Evolutionary conservation across 179 eudicot genomes (phyloP), one percentile per base, ranked within the genome.

Genomic region (Beta macrorhiza): DNA sequence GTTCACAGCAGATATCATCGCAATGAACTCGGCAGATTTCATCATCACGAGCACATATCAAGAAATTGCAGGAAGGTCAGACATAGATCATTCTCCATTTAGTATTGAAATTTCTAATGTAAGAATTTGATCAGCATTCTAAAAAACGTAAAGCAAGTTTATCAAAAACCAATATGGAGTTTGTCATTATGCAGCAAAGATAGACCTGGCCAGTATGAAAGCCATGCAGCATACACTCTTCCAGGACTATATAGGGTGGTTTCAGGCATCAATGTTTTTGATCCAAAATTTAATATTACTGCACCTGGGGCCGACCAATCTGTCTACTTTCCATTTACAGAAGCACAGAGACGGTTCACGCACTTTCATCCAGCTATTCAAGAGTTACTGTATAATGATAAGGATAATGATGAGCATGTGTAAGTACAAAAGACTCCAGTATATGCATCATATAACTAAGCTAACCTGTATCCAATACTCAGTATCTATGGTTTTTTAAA

Each of bases 31-130:
- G 20, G 87, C 91, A 29, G 91, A 89, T 83, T 87, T 89, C 75
- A 79, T 89, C 87, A 87, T 89, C 82, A 87, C 91, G n/a, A 89
- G 91, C 84, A 89, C 91, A 68, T 89, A 84, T 67, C 91, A 89
- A 72, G 91, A 89, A 82, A 87, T 89, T 75, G 90, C 91, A 19
- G 91, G 91, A 82, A 89, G 89, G 90, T 86, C 22, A 63, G 86
- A 77, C 45, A 65, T 19, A 25, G 7, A 75, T 13, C 65, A 22
- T 78, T 69, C 52, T 25, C 62, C 1, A 12, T 7, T 45, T 49
- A 49, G 57, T 37, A 53, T 8, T 5, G 32, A 72, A 25, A 14
- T 56, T 37, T 53, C 32, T 13, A 1, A 53, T 37, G 29, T 37
- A 22, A 17, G 9, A 52, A 37, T 74, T n/a, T 25, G 29, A 55